phyloP scores from a whole-genome alignment of 495 filamentous ascomycete genomes.

The Polyplosphaeria fusca region DNA sequence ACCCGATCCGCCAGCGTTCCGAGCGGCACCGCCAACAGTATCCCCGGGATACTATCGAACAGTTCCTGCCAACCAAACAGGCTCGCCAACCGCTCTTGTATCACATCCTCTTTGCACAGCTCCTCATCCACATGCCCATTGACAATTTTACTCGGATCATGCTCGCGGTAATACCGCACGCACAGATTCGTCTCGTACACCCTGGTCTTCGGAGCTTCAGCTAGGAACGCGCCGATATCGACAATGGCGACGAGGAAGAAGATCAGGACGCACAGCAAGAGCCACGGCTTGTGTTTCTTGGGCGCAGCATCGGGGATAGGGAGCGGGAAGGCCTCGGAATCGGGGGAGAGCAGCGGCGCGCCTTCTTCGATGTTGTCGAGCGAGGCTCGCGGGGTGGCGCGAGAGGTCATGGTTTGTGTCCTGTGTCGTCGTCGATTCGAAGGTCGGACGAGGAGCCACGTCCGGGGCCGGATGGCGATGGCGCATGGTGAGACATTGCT shows the following conservation, averaged over 20 bases:
- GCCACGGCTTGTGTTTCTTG: slow-evolving; percentile 30
- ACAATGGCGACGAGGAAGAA: slow-evolving; percentile 19
- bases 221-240: slow-evolving; percentile 25
- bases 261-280: slow-evolving; percentile 14
- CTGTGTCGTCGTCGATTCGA: too few relatives aligned
- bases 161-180: slow-evolving; percentile 24
- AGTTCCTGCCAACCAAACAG: slow-evolving; percentile 30
- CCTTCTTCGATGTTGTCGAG: slow-evolving; percentile 15
- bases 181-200: slow-evolving; percentile 31
- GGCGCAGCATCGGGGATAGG: neutral
- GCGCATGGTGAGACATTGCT: too few relatives aligned
- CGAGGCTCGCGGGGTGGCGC: neutral
- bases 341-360: slow-evolving; percentile 22
- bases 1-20: slow-evolving; percentile 26
- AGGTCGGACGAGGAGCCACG: too few relatives aligned
- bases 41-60: slow-evolving; percentile 30
- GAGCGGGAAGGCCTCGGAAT: neutral
- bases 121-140: slow-evolving; percentile 23
- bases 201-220: slow-evolving; percentile 25
- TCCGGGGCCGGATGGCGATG: too few relatives aligned
- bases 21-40: slow-evolving; percentile 28
- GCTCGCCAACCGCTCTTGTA: slow-evolving; percentile 28
- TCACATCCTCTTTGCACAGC: slow-evolving; percentile 25
- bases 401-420: too few relatives aligned
- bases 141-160: slow-evolving; percentile 26